These are phyloP conservation scores for Metschnikowia gelsemii DNA, from an alignment of 805 yeast species.

Conservation along the genomic window DNA sequence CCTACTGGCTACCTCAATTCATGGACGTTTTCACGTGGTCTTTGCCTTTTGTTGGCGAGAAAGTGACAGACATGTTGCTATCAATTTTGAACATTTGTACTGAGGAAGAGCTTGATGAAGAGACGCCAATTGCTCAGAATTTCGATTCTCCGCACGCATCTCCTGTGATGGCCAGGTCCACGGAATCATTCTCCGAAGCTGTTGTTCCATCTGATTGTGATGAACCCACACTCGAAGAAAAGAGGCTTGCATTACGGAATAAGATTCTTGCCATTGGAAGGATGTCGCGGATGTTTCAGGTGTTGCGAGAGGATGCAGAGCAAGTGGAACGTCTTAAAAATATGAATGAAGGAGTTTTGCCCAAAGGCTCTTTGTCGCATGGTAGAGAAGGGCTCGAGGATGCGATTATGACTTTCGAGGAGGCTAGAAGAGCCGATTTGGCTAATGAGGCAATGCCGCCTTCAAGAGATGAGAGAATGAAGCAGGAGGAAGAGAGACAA, in stretches of 20 bases:
- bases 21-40: constrained; percentile 99
- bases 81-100: constrained; percentile 91
- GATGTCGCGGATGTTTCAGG: constrained; percentile 86
- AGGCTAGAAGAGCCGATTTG: constrained; percentile 77
- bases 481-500: constrained; percentile 46
- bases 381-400: constrained; percentile 78
- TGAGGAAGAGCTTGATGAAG: constrained; percentile 88
- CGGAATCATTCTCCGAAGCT: constrained; percentile 9
- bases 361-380: constrained; percentile 80
- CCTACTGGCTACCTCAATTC: constrained; percentile 94
- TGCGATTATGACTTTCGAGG: constrained; percentile 72
- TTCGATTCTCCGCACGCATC: constrained; percentile 20
- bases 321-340: constrained; percentile 76
- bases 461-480: constrained; percentile 52
- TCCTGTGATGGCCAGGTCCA: constrained; percentile 21
- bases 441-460: constrained; percentile 91
- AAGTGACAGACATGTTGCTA: constrained; percentile 89
- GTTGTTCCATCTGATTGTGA: constrained; percentile 7
- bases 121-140: constrained; percentile 49
- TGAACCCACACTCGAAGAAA: constrained; percentile 34
- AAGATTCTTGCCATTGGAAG: constrained; percentile 96
- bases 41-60: constrained; percentile 94
- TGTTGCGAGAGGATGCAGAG: constrained; percentile 85
- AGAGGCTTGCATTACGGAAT: constrained; percentile 62
- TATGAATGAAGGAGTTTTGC: constrained; percentile 72